Evolutionary conservation across 148 eudicot species (phyloP), one percentile per base, ranked within the genome.

Genomic region (Spergularia marina): DNA sequence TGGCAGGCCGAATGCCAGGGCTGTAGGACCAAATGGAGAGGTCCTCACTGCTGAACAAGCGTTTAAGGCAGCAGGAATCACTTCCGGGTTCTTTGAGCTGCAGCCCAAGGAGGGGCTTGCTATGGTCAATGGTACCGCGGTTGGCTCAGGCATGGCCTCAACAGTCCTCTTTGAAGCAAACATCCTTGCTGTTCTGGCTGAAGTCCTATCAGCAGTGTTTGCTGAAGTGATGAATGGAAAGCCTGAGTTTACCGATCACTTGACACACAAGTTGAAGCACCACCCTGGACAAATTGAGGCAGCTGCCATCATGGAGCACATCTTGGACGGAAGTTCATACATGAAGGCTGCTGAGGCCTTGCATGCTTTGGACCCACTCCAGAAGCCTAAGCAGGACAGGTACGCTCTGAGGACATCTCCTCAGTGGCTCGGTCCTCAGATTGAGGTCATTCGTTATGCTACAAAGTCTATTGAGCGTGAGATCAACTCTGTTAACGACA

Each of bases 211-310:
- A 9, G 98, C 98, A 0, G 76, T 93, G 25, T 93, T 93, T 68
- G 98, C 93, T 34, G 98, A 93, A 73, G 98, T 93, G 0, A 93
- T 93, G 98, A 89, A 90, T 15, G 97, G 97, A 0, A 92, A 90
- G 53, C 97, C 95, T 2, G 97, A 92, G 67, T 92, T 92, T 47
- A 93, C 98, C 0, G 98, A 93, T 69, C 96, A 90, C 53, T 77
- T 93, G 81, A 90, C 98, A 5, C 98, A 93, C 58, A 89, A 89
- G 56, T 66, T 93, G 71, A 93, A 93, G 83, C 98, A 93, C 70
- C 98, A 93, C 53, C 98, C 98, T 0, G 98, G 98, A 34, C 98
- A 93, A 53, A 93, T 93, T 34, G 96, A 93, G 76, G 90, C 98
- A 4, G 98, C 98, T 0, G 98, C 98, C 0, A 90, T 93, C 6